Conservation (phyloP, 2,329 filamentous ascomycete species). For the Pestalotiopsis sp. region DNA sequence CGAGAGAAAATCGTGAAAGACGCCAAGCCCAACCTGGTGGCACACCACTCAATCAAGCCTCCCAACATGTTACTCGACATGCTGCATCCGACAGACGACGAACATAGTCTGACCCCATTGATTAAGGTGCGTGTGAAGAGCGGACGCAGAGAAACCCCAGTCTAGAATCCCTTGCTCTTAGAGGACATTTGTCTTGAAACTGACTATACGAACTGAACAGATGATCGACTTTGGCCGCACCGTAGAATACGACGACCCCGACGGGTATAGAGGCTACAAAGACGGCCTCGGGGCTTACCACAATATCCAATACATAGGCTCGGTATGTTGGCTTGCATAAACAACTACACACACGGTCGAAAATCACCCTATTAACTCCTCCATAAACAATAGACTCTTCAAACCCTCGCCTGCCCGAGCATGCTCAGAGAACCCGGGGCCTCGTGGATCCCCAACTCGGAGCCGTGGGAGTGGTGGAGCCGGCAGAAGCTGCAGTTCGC, state of each 20-base stretch:
- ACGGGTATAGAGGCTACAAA: neutral
- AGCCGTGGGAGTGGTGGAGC: neutral
- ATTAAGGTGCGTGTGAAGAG: neutral
- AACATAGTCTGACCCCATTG: neutral
- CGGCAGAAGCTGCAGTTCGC: neutral
- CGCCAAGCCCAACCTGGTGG: neutral
- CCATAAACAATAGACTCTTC: neutral
- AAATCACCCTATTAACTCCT: neutral
- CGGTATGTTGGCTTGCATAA: neutral
- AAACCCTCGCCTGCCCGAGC: neutral
- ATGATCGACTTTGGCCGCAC: conserved; percentile 7
- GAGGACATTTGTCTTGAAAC: neutral
- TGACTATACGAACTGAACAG: neutral
- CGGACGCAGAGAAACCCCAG: neutral
- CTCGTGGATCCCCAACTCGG: neutral
- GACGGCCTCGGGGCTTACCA: neutral
- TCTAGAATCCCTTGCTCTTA: neutral
- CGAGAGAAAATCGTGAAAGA: neutral
- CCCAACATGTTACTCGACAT: neutral
- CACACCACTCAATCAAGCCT: neutral
- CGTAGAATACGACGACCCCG: neutral
- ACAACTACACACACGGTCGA: neutral
- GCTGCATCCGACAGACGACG: neutral
- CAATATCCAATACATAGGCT: neutral
- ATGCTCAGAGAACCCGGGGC: neutral